Conservation (phyloP, 306 rosid species). For the Acacia acuminata region DNA sequence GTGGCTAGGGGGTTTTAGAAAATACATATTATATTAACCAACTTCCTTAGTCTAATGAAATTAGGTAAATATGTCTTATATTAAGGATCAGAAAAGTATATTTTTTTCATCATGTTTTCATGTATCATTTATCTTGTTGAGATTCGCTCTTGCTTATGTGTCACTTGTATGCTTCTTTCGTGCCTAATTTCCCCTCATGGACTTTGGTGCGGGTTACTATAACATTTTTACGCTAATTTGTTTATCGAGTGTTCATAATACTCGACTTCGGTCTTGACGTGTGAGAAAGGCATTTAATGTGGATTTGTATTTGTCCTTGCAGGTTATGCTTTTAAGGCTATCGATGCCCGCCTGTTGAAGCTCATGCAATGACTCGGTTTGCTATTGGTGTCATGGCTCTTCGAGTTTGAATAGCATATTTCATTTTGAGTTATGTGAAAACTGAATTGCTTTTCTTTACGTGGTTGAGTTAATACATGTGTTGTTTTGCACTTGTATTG, state of each 20-base stretch:
- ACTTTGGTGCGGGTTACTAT: constrained; percentile 1
- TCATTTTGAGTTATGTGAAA: too few species aligned
- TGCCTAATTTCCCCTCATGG: background rate
- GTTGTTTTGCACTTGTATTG: background rate
- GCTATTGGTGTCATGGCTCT: constrained; percentile 96
- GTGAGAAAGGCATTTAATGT: constrained; percentile 2
- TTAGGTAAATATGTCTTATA: too few species aligned
- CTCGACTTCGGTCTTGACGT: constrained; percentile 11
- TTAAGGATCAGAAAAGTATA: too few species aligned
- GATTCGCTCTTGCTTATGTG: constrained; percentile 19
- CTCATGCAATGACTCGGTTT: constrained; percentile 99
- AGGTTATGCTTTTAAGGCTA: constrained; percentile 88
- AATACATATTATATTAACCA: too few species aligned
- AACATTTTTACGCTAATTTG: background rate
- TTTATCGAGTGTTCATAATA: background rate
- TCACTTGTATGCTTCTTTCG: background rate
- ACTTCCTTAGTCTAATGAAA: too few species aligned
- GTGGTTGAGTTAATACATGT: constrained; percentile 1
- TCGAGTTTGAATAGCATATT: constrained; percentile 67
- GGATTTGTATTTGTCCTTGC: constrained; percentile 38
- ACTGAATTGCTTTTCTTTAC: background rate
- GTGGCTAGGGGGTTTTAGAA: too few species aligned
- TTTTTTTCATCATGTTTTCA: background rate
- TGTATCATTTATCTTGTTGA: constrained; percentile 22
- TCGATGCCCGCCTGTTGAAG: constrained; percentile 81